Conservation (phyloP, 2,329 filamentous ascomycete species). For the Aspergillus hiratsukae region DNA sequence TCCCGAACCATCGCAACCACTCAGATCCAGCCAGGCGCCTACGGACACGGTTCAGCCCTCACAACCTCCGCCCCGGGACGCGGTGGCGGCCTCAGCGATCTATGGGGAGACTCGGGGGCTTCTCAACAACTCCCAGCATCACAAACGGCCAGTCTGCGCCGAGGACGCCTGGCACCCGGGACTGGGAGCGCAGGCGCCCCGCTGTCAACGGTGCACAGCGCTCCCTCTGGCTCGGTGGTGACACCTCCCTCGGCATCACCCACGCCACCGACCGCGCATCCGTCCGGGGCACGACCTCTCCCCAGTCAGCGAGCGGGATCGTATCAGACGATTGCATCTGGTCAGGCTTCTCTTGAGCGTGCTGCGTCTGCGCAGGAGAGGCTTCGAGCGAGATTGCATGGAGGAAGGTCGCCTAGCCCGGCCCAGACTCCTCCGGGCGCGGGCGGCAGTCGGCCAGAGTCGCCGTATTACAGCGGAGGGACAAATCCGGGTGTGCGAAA, state of each 20-base stretch:
- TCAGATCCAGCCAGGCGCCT: slow-evolving; percentile 47
- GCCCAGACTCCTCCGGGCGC: slow-evolving; percentile 12
- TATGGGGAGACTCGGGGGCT: slow-evolving; percentile 50
- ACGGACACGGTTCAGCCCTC: slow-evolving; percentile 24
- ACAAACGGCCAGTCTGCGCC: slow-evolving; percentile 38
- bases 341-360: slow-evolving; percentile 29
- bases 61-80: slow-evolving; percentile 27
- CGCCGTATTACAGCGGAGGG: slow-evolving; percentile 14
- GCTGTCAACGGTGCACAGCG: slow-evolving; percentile 18
- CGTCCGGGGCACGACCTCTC: slow-evolving; percentile 52
- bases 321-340: slow-evolving; percentile 56
- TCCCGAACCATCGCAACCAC: slow-evolving; percentile 47
- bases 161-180: slow-evolving; percentile 24
- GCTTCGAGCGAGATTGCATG: slow-evolving; percentile 74
- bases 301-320: slow-evolving; percentile 71
- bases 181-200: slow-evolving; percentile 21
- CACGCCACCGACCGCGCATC: slow-evolving; percentile 20
- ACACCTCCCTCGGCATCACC: slow-evolving; percentile 25
- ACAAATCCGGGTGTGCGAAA: slow-evolving; percentile 30
- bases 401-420: slow-evolving; percentile 37
- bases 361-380: slow-evolving; percentile 65
- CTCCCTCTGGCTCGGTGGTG: slow-evolving; percentile 16
- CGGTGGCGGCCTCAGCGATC: slow-evolving; percentile 50
- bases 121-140: slow-evolving; percentile 22
- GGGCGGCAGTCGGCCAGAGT: slow-evolving; percentile 8